Evolutionary conservation across 805 yeast species (phyloP), one percentile per base, ranked within the genome.

Genomic region (Debaryomyces maramus): DNA sequence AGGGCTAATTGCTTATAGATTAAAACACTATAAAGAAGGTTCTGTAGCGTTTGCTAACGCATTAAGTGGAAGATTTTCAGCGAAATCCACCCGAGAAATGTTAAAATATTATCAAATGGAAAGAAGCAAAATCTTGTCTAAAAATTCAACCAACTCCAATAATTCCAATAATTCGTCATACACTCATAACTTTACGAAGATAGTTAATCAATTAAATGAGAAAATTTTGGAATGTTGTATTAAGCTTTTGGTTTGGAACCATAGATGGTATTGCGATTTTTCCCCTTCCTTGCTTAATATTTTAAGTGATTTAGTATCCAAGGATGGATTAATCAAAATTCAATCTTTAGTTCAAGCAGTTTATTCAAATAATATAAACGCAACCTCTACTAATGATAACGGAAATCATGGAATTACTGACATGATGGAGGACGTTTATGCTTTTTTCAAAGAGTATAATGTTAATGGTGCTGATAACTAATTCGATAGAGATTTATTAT

Each of bases 221-320:
- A 70, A 73, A 46, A 78, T 88, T 9, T 69, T 90, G 43, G 88
- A 84, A 41, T 67, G 83, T 16, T 64, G 81, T 41, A 87, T 90
- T 24, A 85, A 85, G 53, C 67, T 93, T 38, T 67, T 84, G n/a
- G 95, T 93, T n/a, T 95, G 98, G 97, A 85, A 88, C 57, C 97
- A 90, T 62, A 79, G 99, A 56, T 93, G 99, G 99, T 95, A 91
- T 65, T 78, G 83, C 47, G 97, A 91, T 49, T 91, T 89, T 56
- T 82, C 95, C 6, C 86, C 95, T 15, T 69, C 70, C 34, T 67
- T 88, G 34, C 56, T 81, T n/a, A 58, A 65, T n/a, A 66, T 80
- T 0, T 63, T 89, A 43, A 66, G 77, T 15, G 76, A 73, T 39
- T 68, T 88, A 40, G 81, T 88, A 17, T 79, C 78, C 29, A 83